Base-by-base conservation (phyloP, 192 early-diverging fungal species). In the Coemansia sp. region DNA sequence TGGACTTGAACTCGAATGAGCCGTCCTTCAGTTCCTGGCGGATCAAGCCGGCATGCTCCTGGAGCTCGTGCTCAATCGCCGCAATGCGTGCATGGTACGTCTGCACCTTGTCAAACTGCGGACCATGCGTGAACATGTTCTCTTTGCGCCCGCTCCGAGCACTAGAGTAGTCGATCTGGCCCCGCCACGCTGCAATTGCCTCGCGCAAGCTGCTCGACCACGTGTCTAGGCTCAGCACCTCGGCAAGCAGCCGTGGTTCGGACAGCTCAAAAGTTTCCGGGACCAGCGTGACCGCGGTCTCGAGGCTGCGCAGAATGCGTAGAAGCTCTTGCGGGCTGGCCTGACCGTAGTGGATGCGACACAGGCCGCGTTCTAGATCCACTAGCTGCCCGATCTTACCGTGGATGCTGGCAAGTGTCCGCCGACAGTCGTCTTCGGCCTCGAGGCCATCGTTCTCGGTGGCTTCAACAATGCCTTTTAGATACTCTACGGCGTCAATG, bases 311-410 rank as follows among this genome's bases (percentile, higher is more conserved):
- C 26, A 99, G 72, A 1, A 86, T 80, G 6, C 63, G 53, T 17
- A 93, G 59, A 38, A 97, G 90, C 55, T 97, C 93, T 40, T 86
- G 85, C 22, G 94, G 86, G 19, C 78, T 79, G 58, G 90, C 91
- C 35, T 80, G 81, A 5, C 84, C 84, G 15, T 90, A 84, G 62
- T 94, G 94, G 17, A 99, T 87, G 7, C 94, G 75, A 25, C 90
- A 84, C 38, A 99, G 87, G 1, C 90, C 79, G n/a, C 97, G 83
- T 68, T 99, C 97, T 27, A 99, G 50, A 62, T 99, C 97, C 17
- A 90, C 90, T 49, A 97, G 64, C 35, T 77, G 50, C 5, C 63
- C 36, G 30, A 86, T 59, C 29, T 70, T 70, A 14, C 53, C 69
- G 17, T 69, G 62, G 41, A 88, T 69, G 34, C 31, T 71, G 55